Evolutionary conservation across 768 basidiomycete genomes (phyloP), one percentile per base, ranked within the genome.

Genomic region (Psilocybe sp.): DNA sequence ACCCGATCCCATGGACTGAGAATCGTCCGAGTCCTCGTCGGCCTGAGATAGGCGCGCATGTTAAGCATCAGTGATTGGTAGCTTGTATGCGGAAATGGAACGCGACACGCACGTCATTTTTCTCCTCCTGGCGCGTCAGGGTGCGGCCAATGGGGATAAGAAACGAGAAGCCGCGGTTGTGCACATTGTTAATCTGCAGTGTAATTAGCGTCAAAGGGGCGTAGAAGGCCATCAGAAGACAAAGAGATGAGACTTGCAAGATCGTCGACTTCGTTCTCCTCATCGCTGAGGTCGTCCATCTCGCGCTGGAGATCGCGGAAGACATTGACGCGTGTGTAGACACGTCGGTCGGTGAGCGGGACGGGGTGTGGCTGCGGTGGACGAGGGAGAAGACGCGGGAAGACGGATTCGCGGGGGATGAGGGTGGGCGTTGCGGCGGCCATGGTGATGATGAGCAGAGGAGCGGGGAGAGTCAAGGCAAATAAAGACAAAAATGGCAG

Each of bases 241-340:
- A 38, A 40, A 34, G 18, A 31, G 28, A 31, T 7, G 12, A 32
- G 32, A 69, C 80, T 55, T 60, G 87, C 89, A 56, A 81, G 72
- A 39, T 87, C 86, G 51, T 92, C 89, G n/a, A 92, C 62, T 57
- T 91, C 87, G 45, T 74, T 79, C 67, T 92, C 90, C 63, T 92
- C 90, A 49, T 92, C 90, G 51, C 87, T 90, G 52, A 92, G 67
- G 59, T 92, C 88, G 42, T 89, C 87, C 75, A 89, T 85, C 64
- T 92, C 89, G 36, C 81, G 79, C 52, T 80, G 77, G 28, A 90
- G 63, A 64, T 92, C 85, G 18, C 90, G 80, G 37, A 77, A 72
- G 31, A 77, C 74, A 57, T 82, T 85, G 56, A 89, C 65, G 39
- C 80, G 76, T 1, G 76, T 79, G 56, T 83, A 78, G 2, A 70